phyloP scores from a whole-genome alignment of 2,329 filamentous ascomycete species.

The Ophiocordyceps camponoti-floridani region DNA sequence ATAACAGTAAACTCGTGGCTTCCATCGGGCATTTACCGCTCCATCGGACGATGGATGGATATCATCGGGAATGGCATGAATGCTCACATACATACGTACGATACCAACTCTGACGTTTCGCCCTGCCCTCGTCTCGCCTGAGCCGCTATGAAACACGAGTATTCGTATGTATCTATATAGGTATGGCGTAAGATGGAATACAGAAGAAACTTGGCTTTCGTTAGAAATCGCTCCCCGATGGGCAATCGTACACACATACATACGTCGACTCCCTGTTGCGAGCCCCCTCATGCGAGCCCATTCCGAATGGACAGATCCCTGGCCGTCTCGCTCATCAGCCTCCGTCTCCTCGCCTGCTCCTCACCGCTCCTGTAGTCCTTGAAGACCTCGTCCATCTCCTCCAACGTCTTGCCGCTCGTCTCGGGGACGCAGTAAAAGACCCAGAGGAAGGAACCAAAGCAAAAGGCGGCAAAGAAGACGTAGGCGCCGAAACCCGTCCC shows the following conservation, averaged over 20 bases:
- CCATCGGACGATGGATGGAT: too few relatives aligned
- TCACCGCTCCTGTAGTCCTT: constrained; percentile 8
- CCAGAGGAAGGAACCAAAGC: constrained; percentile 34
- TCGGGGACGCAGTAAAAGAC: constrained; percentile 37
- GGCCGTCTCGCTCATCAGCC: constrained; percentile 2
- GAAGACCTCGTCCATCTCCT: constrained; percentile 30
- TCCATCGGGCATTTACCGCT: too few relatives aligned
- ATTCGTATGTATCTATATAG: not conserved
- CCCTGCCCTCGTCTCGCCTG: not conserved
- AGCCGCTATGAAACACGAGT: not conserved
- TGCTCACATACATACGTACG: too few relatives aligned
- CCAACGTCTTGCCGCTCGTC: constrained; percentile 33
- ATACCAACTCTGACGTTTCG: too few relatives aligned
- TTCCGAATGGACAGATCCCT: not conserved
- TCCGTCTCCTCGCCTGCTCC: constrained; percentile 4
- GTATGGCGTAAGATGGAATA: not conserved
- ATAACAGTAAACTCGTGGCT: too few relatives aligned
- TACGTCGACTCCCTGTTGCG: too few relatives aligned
- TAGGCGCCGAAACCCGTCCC: constrained; percentile 31
- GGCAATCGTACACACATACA: too few relatives aligned
- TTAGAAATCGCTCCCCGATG: too few relatives aligned
- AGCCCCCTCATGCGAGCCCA: not conserved
- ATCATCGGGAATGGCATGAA: too few relatives aligned
- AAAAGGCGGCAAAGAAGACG: constrained; percentile 40
- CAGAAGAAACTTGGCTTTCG: not conserved